Conservation (phyloP, 2,329 filamentous ascomycete species). For the Colletotrichum sp. region DNA sequence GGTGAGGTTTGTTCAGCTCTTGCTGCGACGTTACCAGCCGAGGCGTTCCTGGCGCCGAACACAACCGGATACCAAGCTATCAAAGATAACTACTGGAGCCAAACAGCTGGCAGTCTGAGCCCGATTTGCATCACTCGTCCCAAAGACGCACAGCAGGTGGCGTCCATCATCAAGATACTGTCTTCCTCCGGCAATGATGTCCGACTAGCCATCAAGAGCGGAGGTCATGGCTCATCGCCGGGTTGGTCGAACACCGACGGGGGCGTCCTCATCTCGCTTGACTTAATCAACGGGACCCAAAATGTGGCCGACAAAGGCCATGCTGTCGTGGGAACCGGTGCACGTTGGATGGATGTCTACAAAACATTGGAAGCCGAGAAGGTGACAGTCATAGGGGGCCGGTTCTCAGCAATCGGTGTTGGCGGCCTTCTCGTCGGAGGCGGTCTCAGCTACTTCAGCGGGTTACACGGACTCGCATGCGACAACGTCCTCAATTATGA, state of each 20-base stretch:
- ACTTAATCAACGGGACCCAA: neutral
- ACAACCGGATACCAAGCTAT: neutral
- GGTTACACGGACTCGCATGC: slow-evolving; percentile 55
- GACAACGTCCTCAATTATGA: slow-evolving; percentile 50
- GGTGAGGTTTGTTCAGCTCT: neutral
- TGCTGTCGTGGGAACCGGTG: neutral
- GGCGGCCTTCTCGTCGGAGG: slow-evolving; percentile 23
- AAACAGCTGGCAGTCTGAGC: neutral
- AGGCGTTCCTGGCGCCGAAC: neutral
- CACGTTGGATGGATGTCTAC: neutral
- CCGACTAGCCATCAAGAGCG: slow-evolving; percentile 58
- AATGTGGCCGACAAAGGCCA: neutral
- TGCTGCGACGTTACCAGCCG: neutral
- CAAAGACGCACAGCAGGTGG: neutral
- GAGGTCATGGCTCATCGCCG: slow-evolving; percentile 47
- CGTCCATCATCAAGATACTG: neutral
- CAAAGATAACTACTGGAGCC: neutral
- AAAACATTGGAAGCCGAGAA: neutral
- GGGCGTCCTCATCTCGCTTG: neutral
- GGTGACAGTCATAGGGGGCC: neutral
- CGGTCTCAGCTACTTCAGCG: slow-evolving; percentile 59
- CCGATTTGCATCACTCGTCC: neutral
- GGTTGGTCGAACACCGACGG: neutral
- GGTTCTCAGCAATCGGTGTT: slow-evolving; percentile 44
- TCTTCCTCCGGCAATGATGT: neutral